phyloP scores from a whole-genome alignment of 1,284 basidiomycete species.

The Kwoniella shivajii region DNA sequence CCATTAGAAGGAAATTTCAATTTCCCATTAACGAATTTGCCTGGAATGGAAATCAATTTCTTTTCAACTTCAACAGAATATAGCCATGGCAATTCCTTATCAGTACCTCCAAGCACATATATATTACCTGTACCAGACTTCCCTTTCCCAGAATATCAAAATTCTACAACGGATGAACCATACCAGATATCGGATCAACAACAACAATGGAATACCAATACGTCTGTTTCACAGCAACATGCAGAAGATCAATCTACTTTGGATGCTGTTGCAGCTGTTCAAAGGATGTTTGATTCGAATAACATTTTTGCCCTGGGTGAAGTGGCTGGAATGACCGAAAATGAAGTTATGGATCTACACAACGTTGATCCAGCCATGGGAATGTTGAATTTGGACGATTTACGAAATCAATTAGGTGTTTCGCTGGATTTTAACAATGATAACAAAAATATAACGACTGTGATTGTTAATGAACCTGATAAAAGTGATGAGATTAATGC shows the following conservation, averaged over 20 bases:
- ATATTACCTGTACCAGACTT: slow-evolving; percentile 5
- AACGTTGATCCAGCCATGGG: slow-evolving; percentile 5
- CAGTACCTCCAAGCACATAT: slow-evolving; percentile 2
- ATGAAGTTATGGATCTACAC: slow-evolving; percentile 13
- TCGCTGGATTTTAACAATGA: too few species aligned
- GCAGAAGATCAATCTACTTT: slow-evolving; percentile 1
- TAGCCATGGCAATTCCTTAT: too few species aligned
- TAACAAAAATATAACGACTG: too few species aligned
- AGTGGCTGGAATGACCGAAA: slow-evolving; percentile 16
- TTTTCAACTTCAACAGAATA: not conserved
- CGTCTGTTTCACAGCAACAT: too few species aligned
- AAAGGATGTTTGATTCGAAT: slow-evolving; percentile 19
- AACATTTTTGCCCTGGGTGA: slow-evolving; percentile 23
- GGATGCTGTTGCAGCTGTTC: slow-evolving; percentile 10
- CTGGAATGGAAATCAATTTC: not conserved
- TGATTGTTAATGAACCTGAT: not conserved
- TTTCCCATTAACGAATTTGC: not conserved
- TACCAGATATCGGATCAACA: too few species aligned
- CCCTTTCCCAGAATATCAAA: slow-evolving; percentile 1
- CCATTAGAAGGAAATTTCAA: slow-evolving; percentile 12
- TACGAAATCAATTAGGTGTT: too few species aligned
- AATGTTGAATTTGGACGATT: slow-evolving; percentile 1
- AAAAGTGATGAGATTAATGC: not conserved
- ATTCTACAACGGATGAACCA: not conserved
- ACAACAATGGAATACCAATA: too few species aligned